A percentile compares a stretch with the other conserved stretches of the same genome.
Evolutionary conservation across 768 basidiomycete species (phyloP).

Genomic region (Tylopilus plumbeoviolaceoides): DNA sequence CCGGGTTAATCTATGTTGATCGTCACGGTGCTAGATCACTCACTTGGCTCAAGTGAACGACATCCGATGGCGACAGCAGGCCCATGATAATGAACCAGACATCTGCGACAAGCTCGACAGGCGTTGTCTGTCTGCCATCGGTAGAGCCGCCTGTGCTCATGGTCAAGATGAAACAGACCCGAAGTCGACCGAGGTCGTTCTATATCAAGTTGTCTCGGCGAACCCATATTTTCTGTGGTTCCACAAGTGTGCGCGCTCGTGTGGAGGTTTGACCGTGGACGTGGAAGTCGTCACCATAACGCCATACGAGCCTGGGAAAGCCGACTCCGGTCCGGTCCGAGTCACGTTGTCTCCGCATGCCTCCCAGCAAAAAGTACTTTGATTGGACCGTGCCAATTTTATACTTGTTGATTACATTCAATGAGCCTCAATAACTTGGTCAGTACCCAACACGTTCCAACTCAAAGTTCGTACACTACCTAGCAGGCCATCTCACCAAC

Average conservation of each 20-base stretch:
- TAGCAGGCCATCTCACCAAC: background rate
- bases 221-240: constrained; percentile 6
- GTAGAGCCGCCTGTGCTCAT: background rate
- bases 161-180: background rate
- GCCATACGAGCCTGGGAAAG: constrained; percentile 19
- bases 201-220: background rate
- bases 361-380: too few species aligned
- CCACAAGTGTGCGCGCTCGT: constrained; percentile 1
- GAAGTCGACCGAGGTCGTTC: background rate
- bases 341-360: too few species aligned
- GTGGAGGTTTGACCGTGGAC: constrained; percentile 4
- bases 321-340: too few species aligned
- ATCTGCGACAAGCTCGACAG: constrained; percentile 22
- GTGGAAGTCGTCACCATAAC: constrained; percentile 17
- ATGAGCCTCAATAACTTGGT: too few species aligned
- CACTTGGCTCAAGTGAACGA: constrained; percentile 24
- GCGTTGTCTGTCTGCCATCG: background rate
- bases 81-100: constrained; percentile 30
- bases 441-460: background rate
- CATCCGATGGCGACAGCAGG: constrained; percentile 23
- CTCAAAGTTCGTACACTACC: background rate
- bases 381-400: too few species aligned
- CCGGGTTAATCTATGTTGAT: background rate
- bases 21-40: constrained; percentile 3
- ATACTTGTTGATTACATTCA: too few species aligned